phyloP scores from a whole-genome alignment of 139 green algal genomes.

The Nannochloris sp. region DNA sequence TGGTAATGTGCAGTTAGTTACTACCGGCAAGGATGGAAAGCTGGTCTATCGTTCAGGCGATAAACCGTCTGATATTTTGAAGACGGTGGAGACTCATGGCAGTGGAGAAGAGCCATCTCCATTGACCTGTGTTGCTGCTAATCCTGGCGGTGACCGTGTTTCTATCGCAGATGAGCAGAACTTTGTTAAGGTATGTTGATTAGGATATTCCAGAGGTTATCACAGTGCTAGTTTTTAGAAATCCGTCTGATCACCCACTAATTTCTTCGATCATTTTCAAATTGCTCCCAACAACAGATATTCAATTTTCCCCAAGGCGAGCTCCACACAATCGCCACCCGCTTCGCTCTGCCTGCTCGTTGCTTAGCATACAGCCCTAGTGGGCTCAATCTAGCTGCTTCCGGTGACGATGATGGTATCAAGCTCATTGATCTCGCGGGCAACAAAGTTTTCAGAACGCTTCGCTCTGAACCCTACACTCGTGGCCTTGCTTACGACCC shows the following conservation, averaged over 20 bases:
- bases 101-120: background rate
- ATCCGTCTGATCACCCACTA: too few relatives aligned
- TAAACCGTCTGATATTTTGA: slow-evolving; percentile 16
- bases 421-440: slow-evolving; percentile 62
- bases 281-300: too few relatives aligned
- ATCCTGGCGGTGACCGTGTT: slow-evolving; percentile 23
- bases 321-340: slow-evolving; percentile 48
- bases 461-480: slow-evolving; percentile 46
- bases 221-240: too few relatives aligned
- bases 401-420: slow-evolving; percentile 69
- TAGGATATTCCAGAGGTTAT: background rate
- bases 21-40: slow-evolving; percentile 29
- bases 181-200: slow-evolving; percentile 42
- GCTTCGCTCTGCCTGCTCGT: slow-evolving; percentile 64
- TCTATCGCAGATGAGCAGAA: slow-evolving; percentile 38
- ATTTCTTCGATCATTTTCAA: too few relatives aligned
- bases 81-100: slow-evolving; percentile 8
- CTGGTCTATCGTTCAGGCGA: slow-evolving; percentile 16
- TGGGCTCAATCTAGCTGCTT: slow-evolving; percentile 57
- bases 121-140: slow-evolving; percentile 13
- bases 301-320: slow-evolving; percentile 37
- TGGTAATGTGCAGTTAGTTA: slow-evolving; percentile 8
- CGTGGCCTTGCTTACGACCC: slow-evolving; percentile 75
- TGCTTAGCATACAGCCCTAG: slow-evolving; percentile 51
- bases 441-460: slow-evolving; percentile 35